phyloP scores from a whole-genome alignment of 352 stramenopile genomes.

The Globisporangium paroecandrum region DNA sequence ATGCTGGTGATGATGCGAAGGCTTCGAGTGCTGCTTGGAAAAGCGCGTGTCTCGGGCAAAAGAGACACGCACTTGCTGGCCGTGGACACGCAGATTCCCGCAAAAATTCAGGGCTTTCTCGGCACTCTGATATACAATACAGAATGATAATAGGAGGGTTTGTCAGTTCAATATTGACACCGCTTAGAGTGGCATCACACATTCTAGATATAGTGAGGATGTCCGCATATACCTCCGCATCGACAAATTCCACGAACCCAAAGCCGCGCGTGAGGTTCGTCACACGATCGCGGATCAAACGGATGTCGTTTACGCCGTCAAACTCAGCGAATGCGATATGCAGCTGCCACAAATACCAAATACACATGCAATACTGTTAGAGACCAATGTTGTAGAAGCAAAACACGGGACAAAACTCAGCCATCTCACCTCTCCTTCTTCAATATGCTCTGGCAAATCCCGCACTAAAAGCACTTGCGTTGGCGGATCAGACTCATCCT shows the following conservation, averaged over 20 bases:
- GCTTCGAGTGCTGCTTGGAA: constrained; percentile 19
- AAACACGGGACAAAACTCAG: neutral
- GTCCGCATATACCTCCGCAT: constrained; percentile 42
- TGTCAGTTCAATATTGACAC: neutral
- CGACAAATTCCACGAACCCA: constrained; percentile 74
- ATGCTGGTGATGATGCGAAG: neutral
- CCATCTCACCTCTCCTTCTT: constrained; percentile 68
- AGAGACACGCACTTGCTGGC: constrained; percentile 43
- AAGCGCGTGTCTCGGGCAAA: constrained; percentile 49
- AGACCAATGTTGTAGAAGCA: neutral
- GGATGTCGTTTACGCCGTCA: constrained; percentile 63
- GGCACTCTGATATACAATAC: constrained; percentile 19
- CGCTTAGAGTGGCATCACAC: no score
- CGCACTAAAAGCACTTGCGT: constrained; percentile 68
- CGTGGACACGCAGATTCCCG: constrained; percentile 34
- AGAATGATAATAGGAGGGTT: neutral
- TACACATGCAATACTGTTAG: neutral
- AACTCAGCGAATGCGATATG: constrained; percentile 66
- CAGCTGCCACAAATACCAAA: constrained; percentile 35
- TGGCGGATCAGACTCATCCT: constrained; percentile 22
- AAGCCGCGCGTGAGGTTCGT: constrained; percentile 72
- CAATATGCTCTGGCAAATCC: constrained; percentile 62
- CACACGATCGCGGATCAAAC: constrained; percentile 65
- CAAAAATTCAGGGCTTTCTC: constrained; percentile 29
- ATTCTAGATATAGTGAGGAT: constrained; percentile 2